These are phyloP conservation scores for Striga asiatica DNA, from an alignment of 257 asterid genomes.

Conservation along the genomic window DNA sequence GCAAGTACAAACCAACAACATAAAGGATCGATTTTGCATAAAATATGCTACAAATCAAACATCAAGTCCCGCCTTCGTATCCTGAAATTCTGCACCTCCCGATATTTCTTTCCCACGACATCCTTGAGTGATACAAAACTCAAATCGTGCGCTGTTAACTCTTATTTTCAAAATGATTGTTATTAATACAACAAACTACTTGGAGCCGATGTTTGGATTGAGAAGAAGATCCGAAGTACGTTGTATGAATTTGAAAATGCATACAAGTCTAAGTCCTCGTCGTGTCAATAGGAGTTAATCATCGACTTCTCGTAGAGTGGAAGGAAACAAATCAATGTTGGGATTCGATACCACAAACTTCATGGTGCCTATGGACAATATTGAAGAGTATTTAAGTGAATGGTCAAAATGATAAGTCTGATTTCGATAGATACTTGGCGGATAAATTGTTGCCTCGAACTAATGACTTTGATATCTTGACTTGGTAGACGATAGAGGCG, in stretches of 20 bases:
- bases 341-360: neutral
- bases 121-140: conserved; percentile 37
- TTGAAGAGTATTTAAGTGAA: neutral
- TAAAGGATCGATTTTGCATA: neutral
- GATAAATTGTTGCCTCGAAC: no score
- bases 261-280: neutral
- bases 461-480: no score
- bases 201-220: no score
- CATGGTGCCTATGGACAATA: no score
- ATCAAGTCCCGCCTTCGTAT: neutral
- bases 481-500: no score
- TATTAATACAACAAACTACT: no score
- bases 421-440: no score
- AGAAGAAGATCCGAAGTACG: no score
- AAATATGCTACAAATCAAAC: conserved; percentile 14
- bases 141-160: conserved; percentile 31
- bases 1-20: no score
- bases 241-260: no score
- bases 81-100: conserved; percentile 9
- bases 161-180: no score
- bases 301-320: neutral
- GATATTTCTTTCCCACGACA: conserved; percentile 17
- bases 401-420: no score
- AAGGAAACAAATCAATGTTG: neutral
- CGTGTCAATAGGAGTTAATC: neutral